Base-by-base conservation (phyloP, 2,329 filamentous ascomycete genomes). In the Tolypocladium ovalisporum region DNA sequence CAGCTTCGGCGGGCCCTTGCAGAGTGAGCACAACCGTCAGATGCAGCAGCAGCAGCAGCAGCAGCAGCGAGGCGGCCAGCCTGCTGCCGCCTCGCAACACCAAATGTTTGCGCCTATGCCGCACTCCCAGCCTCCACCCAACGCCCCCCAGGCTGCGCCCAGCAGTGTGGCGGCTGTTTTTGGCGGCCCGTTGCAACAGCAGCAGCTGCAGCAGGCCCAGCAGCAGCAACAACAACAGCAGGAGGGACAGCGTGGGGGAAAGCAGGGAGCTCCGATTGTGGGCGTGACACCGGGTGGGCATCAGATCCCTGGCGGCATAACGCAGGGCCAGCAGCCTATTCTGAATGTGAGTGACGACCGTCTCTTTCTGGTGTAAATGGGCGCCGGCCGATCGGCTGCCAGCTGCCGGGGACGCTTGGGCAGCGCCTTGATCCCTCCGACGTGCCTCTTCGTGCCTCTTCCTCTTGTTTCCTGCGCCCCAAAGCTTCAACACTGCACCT, bases 101-200 rank as follows among this genome's bases (percentile, higher is more conserved):
- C 82, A 82, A 63, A 80, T 84, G 68, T 86, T 84, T 64, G 76
- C 77, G 29, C 75, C 79, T 64, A 74, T 82, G 70, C 61, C 78
- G 62, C 75, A 81, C 72, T 72, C 74, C 60, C 68, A 79, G 66
- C 67, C 78, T 63, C 75, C 79, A 39, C 74, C 81, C 58, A 74
- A 77, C 65, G 71, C 75, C 60, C 75, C 82, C 15, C 77, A 86
- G 56, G 80, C 80, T 29, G 79, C 80, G 27, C 79, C 85, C 36
- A 83, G 76, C 60, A 82, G 82, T 17, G 80, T 84, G 54, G 81
- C 77, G 4, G 80, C 81, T 55, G 78, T 88, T 40, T 95, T 92
- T 64, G 87, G 86, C 29, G 84, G 86, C 3, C 84, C 88, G 53
- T 75, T 85, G 58, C 85, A 84, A 64, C 81, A 77, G 59, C 58